Conservation (phyloP, 2,329 filamentous ascomycete species). For the Talaromyces marneffei region DNA sequence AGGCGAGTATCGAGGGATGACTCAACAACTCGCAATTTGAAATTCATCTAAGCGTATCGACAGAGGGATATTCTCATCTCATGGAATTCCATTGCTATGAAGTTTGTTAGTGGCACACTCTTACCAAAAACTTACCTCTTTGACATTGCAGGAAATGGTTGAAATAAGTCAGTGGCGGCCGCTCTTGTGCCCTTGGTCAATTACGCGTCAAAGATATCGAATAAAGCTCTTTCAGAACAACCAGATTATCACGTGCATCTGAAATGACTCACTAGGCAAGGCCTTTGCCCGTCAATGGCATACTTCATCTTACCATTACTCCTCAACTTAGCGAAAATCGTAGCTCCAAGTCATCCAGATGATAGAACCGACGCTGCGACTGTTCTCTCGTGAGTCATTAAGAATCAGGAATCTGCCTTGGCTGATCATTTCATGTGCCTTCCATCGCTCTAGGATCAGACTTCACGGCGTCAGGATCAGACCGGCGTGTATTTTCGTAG, state of each 20-base stretch:
- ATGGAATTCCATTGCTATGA: too few species aligned
- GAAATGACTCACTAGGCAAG: background rate
- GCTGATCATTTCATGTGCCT: background rate
- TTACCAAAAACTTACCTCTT: background rate
- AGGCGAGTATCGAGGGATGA: background rate
- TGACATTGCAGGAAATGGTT: background rate
- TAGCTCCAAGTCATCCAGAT: slow-evolving; percentile 76
- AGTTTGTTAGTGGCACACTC: background rate
- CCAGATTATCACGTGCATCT: background rate
- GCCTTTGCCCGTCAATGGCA: background rate
- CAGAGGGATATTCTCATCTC: background rate
- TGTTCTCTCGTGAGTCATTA: slow-evolving; percentile 61
- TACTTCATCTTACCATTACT: background rate
- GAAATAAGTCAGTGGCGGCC: background rate
- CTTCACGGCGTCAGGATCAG: background rate
- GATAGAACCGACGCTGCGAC: slow-evolving; percentile 68
- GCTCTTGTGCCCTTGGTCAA: too few species aligned
- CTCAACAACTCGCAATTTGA: background rate
- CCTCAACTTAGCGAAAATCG: slow-evolving; percentile 39
- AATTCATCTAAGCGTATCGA: background rate
- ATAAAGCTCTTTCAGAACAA: background rate
- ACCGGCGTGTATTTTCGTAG: background rate
- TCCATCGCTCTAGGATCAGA: background rate
- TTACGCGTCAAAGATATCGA: background rate
- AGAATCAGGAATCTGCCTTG: slow-evolving; percentile 21